phyloP scores from a whole-genome alignment of 1,139 yeast genomes.

The Schizosaccharomyces versatilis region DNA sequence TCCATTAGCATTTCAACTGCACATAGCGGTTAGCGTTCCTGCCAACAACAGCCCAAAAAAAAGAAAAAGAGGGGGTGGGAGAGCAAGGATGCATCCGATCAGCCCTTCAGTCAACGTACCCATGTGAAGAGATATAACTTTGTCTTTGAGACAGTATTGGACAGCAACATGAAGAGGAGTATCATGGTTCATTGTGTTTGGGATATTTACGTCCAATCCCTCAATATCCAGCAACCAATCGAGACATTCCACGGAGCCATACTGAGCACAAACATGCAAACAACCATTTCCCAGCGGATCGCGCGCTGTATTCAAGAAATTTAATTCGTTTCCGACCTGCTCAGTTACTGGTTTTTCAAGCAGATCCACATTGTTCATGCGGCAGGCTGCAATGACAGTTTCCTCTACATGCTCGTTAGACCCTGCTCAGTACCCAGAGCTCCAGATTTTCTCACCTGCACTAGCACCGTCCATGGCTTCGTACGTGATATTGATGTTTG shows the following conservation, averaged over 20 bases:
- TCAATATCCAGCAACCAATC: slow-evolving; percentile 67
- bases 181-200: slow-evolving; percentile 47
- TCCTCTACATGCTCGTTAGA: slow-evolving; percentile 3
- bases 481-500: neutral
- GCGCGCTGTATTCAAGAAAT: slow-evolving; percentile 40
- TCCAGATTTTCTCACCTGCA: neutral
- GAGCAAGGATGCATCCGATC: neutral
- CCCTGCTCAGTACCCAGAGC: neutral
- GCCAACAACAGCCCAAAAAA: neutral
- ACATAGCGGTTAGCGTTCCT: neutral
- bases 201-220: slow-evolving; percentile 76
- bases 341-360: slow-evolving; percentile 34
- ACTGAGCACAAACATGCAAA: slow-evolving; percentile 57
- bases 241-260: slow-evolving; percentile 59
- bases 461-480: neutral
- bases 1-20: slow-evolving; percentile 52
- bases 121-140: slow-evolving; percentile 66
- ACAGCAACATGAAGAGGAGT: slow-evolving; percentile 83
- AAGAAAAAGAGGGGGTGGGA: neutral
- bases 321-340: slow-evolving; percentile 27
- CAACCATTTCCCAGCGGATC: slow-evolving; percentile 73
- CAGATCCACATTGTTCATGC: slow-evolving; percentile 70
- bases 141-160: slow-evolving; percentile 49
- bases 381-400: slow-evolving; percentile 48
- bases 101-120: slow-evolving; percentile 11